Evolutionary conservation across 2,329 filamentous ascomycete species (phyloP), one percentile per base, ranked within the genome.

Genomic region (Penicillium nordicum): DNA sequence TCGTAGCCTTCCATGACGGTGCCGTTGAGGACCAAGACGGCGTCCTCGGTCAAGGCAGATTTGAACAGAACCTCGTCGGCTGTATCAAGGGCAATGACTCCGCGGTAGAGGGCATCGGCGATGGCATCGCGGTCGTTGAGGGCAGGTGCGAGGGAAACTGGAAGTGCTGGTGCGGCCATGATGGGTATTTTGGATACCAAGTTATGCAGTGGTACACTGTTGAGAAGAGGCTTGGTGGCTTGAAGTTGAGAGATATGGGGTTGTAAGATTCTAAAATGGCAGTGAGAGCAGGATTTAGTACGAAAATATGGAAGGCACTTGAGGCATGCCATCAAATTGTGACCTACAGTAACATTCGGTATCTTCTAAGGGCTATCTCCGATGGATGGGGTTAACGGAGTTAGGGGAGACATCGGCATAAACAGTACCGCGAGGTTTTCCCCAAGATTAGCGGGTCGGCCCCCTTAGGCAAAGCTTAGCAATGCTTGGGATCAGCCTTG

Each of bases 41-140:
- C 63, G 4, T 68, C 62, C 1, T 57, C 29, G n/a, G 64, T 59
- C 44, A 70, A 64, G 37, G 65, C 63, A 2, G 72, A 71, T 21
- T 71, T 60, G 60, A 71, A 68, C 4, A 74, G 66, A 6, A 50
- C 37, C 4, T 48, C 14, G 58, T 72, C 64, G 29, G 62, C 57
- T 41, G 57, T 68, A 60, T 75, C 72, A 27, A 71, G 57, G 42
- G 55, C 63, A 12, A 59, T 51, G 27, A 69, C 54, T 52, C 48
- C 57, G 40, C 72, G 70, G 59, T 71, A 67, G 32, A 73, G 30
- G 16, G 70, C 62, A 49, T 74, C 72, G n/a, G 60, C 47, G 45
- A 75, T 65, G 25, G 71, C 69, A 21, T 74, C 71, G 21, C 69
- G 63, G 42, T 44, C 57, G 50, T 46, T 64, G 23, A 71, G 63